Evolutionary conservation across 1,284 basidiomycete species (phyloP), one percentile per base, ranked within the genome.

Genomic region (Cryptococcus depauperatus): DNA sequence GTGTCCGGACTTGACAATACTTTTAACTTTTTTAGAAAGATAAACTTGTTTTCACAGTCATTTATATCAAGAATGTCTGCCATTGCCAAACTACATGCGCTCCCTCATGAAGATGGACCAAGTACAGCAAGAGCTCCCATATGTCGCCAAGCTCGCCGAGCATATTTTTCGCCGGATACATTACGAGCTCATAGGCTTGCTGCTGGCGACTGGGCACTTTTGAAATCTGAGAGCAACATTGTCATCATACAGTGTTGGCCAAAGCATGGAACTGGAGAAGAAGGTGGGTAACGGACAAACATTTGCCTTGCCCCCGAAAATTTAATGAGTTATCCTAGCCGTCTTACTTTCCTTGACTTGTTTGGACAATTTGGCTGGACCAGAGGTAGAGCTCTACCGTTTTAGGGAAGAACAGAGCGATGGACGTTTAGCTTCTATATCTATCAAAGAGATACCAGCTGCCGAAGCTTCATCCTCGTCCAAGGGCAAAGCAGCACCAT

Each of bases 141-240:
- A 14, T 19, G n/a, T 11, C 47, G 58, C 8, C 48, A 51, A 10
- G 53, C 52, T 16, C 54, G 66, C 9, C 53, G 68, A 35, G 63
- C 58, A 2, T 59, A 62, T 42, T 35, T 70, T 41, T 56, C 63
- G 5, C 68, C 67, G 1, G 62, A 64, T 23, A 41, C 58, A 1
- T 53, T 72, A 18, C 47, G 61, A 14, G 47, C 59, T 8, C 50
- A 61, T 23, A 64, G 61, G 47, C 54, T 72, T 22, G 44, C 56
- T 4, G 68, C 70, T 1, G 70, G 70, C 27, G 64, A 70, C 35
- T 70, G 69, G 64, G 57, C 63, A 22, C 27, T 46, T 13, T 47
- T 60, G 13, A 35, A 39, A 23, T 22, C 34, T 8, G 35, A 33
- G 19, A 32, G 10, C 21, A 21, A 52, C 5, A 41, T 42, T 27